A percentile compares a stretch with the other conserved stretches of the same genome.
Evolutionary conservation across 441 rosid species (phyloP).

Genomic region (Gossypium trilobum): DNA sequence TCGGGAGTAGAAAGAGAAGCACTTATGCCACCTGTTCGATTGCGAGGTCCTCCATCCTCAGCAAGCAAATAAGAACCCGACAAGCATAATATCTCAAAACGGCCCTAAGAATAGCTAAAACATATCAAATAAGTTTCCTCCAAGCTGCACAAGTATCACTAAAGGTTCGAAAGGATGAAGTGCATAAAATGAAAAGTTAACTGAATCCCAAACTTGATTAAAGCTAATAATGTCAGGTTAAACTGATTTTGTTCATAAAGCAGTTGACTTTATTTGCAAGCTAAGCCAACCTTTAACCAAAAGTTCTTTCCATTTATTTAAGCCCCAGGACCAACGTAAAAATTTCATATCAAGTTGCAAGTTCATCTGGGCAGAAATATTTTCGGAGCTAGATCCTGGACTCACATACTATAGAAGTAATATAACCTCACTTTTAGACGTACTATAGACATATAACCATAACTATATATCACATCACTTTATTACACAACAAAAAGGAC

Average conservation of each 20-base stretch:
- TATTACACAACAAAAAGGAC: background rate
- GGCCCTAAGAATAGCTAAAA: constrained; percentile 50
- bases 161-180: background rate
- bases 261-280: background rate
- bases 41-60: constrained; percentile 56
- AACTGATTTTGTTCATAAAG: background rate
- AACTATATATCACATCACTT: background rate
- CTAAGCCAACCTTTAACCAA: background rate
- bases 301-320: constrained; percentile 1
- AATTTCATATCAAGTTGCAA: background rate
- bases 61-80: constrained; percentile 86
- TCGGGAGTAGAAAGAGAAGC: constrained; percentile 87
- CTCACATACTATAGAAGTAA: background rate
- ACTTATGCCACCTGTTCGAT: constrained; percentile 83
- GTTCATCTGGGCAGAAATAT: background rate
- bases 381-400: background rate
- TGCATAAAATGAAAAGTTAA: background rate
- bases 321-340: background rate
- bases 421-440: background rate
- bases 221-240: constrained; percentile 1
- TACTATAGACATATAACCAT: background rate
- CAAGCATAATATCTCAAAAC: constrained; percentile 84
- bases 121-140: constrained; percentile 24
- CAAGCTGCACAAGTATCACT: background rate
- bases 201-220: background rate